Evolutionary conservation across 1,139 yeast species (phyloP).

Genomic region (Debaryomyces singareniensis): DNA sequence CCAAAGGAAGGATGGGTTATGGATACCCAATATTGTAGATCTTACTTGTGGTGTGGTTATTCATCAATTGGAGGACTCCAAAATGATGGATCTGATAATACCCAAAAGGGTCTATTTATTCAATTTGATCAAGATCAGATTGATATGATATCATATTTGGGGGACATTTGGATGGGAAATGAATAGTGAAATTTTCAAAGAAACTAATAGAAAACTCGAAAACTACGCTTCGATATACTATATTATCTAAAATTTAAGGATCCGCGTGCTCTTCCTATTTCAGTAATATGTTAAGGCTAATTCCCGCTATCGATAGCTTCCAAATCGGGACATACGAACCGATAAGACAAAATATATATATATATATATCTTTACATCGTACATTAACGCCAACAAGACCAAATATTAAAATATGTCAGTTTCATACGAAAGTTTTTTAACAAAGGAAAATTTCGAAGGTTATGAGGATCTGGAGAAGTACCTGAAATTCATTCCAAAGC

Average conservation of each 20-base stretch:
- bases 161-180: constrained; percentile 30
- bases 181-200: constrained; percentile 14
- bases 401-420: no score
- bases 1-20: constrained; percentile 27
- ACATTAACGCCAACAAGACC: no score
- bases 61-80: constrained; percentile 32
- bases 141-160: constrained; percentile 21
- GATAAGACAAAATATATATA: not conserved
- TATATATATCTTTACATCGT: no score
- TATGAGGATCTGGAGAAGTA: constrained; percentile 35
- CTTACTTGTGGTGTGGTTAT: constrained; percentile 43
- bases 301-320: no score
- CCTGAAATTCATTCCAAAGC: constrained; percentile 39
- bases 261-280: not conserved
- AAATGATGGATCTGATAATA: constrained; percentile 16
- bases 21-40: constrained; percentile 29
- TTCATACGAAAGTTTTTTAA: constrained; percentile 20
- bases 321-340: not conserved
- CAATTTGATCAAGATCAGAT: constrained; percentile 16
- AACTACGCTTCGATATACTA: no score
- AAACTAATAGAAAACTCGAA: no score
- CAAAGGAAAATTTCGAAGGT: constrained; percentile 23
- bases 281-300: not conserved
- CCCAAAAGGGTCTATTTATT: constrained; percentile 18
- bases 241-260: no score